A percentile compares a stretch with the other conserved stretches of the same genome.
Conservation (phyloP, 345 rosid genomes). For the Trapa incisa region DNA sequence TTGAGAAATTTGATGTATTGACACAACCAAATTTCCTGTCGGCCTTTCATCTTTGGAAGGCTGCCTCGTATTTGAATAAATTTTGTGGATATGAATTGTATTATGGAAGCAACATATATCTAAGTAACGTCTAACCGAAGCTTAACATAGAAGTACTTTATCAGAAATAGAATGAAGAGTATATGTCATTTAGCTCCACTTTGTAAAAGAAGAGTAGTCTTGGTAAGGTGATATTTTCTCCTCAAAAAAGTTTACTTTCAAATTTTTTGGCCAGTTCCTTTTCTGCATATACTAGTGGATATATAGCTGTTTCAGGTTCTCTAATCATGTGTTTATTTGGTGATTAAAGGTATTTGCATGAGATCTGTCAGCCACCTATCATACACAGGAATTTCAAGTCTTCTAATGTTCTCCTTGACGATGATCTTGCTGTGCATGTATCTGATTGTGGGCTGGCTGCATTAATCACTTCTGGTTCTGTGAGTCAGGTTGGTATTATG, state of each 20-base stretch:
- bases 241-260: not conserved
- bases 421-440: conserved; percentile 57
- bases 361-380: conserved; percentile 75
- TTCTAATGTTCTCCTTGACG: conserved; percentile 76
- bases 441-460: conserved; percentile 93
- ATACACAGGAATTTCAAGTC: conserved; percentile 89
- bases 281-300: not conserved
- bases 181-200: too few relatives aligned
- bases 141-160: not conserved
- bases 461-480: conserved; percentile 72
- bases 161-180: too few relatives aligned
- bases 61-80: not conserved
- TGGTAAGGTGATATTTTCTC: not conserved
- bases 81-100: not conserved
- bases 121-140: not conserved
- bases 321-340: conserved; percentile 11
- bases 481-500: conserved; percentile 60
- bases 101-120: not conserved
- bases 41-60: not conserved
- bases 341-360: conserved; percentile 75
- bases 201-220: not conserved
- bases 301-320: not conserved
- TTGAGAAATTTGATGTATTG: conserved; percentile 1
- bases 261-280: not conserved
- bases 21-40: not conserved